phyloP scores from a whole-genome alignment of 352 stramenopile genomes.

The Phytophthora niederhauseri region DNA sequence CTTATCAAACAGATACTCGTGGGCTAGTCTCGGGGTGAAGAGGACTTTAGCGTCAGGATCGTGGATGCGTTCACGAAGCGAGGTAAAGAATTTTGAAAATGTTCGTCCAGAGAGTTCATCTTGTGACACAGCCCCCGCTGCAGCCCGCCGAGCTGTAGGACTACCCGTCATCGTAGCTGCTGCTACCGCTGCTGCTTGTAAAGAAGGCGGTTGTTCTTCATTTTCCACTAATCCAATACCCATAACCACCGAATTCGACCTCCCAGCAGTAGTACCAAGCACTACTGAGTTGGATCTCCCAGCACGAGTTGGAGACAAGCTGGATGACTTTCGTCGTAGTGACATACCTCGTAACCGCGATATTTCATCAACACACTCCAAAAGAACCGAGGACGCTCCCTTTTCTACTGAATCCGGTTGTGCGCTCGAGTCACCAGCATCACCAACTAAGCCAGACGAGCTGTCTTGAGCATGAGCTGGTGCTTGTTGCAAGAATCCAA shows the following conservation, averaged over 20 bases:
- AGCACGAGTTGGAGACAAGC: neutral
- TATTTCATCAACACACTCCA: slow-evolving; percentile 41
- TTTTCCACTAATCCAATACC: slow-evolving; percentile 1
- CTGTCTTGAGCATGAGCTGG: neutral
- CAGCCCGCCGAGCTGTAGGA: neutral
- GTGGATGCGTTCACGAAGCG: slow-evolving; percentile 32
- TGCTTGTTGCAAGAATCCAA: slow-evolving; percentile 66
- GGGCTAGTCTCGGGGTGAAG: slow-evolving; percentile 18
- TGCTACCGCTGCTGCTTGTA: slow-evolving; percentile 10
- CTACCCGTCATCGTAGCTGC: neutral
- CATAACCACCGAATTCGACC: slow-evolving; percentile 27
- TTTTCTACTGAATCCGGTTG: neutral
- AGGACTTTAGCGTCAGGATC: slow-evolving; percentile 27
- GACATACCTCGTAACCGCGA: slow-evolving; percentile 10
- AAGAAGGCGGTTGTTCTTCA: slow-evolving; percentile 4
- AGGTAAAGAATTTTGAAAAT: slow-evolving; percentile 43
- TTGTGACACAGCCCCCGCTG: slow-evolving; percentile 21
- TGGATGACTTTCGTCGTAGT: slow-evolving; percentile 6
- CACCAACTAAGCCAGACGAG: neutral
- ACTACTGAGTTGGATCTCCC: slow-evolving; percentile 29
- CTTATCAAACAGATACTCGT: neutral
- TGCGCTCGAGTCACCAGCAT: neutral
- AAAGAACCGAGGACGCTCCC: slow-evolving; percentile 19
- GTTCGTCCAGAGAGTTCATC: slow-evolving; percentile 36
- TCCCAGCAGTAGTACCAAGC: slow-evolving; percentile 8